Evolutionary conservation across 495 filamentous ascomycete genomes (phyloP), one percentile per base, ranked within the genome.

Genomic region (Melanomma pulvis-pyrius): DNA sequence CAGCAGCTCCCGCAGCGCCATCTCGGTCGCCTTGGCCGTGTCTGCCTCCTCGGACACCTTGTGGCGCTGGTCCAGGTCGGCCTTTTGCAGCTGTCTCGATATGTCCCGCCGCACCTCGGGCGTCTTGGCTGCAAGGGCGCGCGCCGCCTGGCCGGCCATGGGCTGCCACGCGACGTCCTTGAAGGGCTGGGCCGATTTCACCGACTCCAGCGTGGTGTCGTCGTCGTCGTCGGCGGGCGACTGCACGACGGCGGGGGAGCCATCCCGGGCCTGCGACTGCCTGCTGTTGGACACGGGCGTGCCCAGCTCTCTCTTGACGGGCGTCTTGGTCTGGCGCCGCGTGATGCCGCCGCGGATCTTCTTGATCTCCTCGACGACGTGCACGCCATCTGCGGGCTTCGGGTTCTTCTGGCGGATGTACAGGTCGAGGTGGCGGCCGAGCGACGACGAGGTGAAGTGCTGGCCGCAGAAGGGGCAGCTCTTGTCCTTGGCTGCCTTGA

Each of bases 351-450:
- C 87, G 61, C 92, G 84, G 67, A 94, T 80, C 74, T 87, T 89
- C 71, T 86, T 82, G 74, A 97, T 97, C 76, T 90, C 90, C 6
- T 92, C 90, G 30, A 96, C 89, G 78, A 96, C 83, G 76, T 97
- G 92, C 47, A 96, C 72, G 9, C 92, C 92, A 77, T 97, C 92
- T 2, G 91, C 83, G 1, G 87, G 80, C 71, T 90, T 92, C 5
- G 88, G 87, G 73, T 96, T 96, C 77, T 90, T 93, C 69, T 89
- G 87, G 74, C 90, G 91, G 65, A 96, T 89, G 74, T 92, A 96
- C 34, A 94, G 83, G 73, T 97, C 92, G 26, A 96, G 84, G 79
- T 97, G 92, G 39, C 92, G 89, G 25, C 92, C 92, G n/a, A 97
- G 82, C 2, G 91, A 94, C 6, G 92, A 96, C 8, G 92, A 96